A percentile compares a stretch with the other conserved stretches of the same genome.
Evolutionary conservation across 2,329 filamentous ascomycete genomes (phyloP).

Genomic region (Pseudogymnoascus sp.): DNA sequence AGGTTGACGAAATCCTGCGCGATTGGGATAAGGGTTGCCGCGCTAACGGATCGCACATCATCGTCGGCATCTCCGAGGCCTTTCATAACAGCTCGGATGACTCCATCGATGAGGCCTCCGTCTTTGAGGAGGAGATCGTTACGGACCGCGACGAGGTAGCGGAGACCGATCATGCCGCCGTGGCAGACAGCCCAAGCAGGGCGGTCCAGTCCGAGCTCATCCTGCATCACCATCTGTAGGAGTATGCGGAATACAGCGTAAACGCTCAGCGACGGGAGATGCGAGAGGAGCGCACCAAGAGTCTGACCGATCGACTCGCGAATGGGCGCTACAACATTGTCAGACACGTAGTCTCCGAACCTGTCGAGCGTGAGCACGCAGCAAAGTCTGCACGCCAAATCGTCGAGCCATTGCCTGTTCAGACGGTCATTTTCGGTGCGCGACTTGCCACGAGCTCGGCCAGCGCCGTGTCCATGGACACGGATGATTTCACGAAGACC

Average conservation of each 20-base stretch:
- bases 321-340: conserved; percentile 94
- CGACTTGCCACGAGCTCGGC: conserved; percentile 63
- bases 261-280: conserved; percentile 72
- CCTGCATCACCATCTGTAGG: conserved; percentile 86
- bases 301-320: conserved; percentile 93
- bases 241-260: conserved; percentile 78
- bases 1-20: conserved; percentile 89
- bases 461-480: conserved; percentile 85
- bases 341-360: conserved; percentile 95
- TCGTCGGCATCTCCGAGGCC: conserved; percentile 86
- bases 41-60: conserved; percentile 92
- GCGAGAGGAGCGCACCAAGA: conserved; percentile 78
- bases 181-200: conserved; percentile 93
- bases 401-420: conserved; percentile 84
- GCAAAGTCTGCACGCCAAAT: conserved; percentile 88
- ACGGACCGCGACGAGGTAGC: conserved; percentile 90
- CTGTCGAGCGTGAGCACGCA: conserved; percentile 96
- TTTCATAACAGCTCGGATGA: conserved; percentile 89
- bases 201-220: conserved; percentile 64
- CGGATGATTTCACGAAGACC: conserved; percentile 84
- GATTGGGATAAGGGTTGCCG: conserved; percentile 94
- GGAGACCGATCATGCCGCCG: conserved; percentile 92
- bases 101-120: conserved; percentile 80
- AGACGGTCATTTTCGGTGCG: conserved; percentile 67
- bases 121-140: conserved; percentile 86